phyloP scores from a whole-genome alignment of 176 grass and related monocot genomes.

The Eragrostis nindensis region DNA sequence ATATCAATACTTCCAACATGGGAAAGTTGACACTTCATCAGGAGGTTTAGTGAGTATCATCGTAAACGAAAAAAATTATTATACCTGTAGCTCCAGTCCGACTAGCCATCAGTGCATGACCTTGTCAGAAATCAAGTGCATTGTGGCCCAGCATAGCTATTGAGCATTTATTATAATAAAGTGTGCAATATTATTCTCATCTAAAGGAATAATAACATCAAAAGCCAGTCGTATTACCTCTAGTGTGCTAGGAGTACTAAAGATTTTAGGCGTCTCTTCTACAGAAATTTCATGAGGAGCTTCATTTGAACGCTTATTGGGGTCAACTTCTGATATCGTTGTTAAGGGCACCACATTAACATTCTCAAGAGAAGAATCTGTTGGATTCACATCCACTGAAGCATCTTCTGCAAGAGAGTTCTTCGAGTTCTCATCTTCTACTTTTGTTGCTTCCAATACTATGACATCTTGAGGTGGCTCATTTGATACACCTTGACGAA shows the following conservation, averaged over 20 bases:
- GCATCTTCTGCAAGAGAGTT: slow-evolving; percentile 48
- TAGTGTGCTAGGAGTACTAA: not conserved
- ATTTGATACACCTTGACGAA: slow-evolving; percentile 70
- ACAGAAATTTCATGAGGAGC: not conserved
- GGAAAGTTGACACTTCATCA: not conserved
- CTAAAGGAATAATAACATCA: not conserved
- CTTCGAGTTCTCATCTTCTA: slow-evolving; percentile 42
- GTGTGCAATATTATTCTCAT: not conserved
- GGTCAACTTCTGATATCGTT: not conserved
- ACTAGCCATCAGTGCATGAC: not conserved
- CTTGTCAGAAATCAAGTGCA: not conserved
- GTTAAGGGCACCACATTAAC: slow-evolving; percentile 23
- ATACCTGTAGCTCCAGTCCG: not conserved
- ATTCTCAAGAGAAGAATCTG: slow-evolving; percentile 31
- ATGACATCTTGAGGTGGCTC: slow-evolving; percentile 49
- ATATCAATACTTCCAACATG: slow-evolving; percentile 2
- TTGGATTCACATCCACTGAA: not conserved
- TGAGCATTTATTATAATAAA: slow-evolving; percentile 25
- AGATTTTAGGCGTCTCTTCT: slow-evolving; percentile 12
- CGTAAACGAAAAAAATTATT: not conserved
- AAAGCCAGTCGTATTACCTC: slow-evolving; percentile 33
- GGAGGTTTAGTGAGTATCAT: not conserved
- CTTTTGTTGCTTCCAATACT: slow-evolving; percentile 33
- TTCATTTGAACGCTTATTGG: slow-evolving; percentile 24
- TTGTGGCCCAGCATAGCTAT: not conserved